Evolutionary conservation across 345 rosid species (phyloP), one percentile per base, ranked within the genome.

Genomic region (Pseudoturritis turrita): DNA sequence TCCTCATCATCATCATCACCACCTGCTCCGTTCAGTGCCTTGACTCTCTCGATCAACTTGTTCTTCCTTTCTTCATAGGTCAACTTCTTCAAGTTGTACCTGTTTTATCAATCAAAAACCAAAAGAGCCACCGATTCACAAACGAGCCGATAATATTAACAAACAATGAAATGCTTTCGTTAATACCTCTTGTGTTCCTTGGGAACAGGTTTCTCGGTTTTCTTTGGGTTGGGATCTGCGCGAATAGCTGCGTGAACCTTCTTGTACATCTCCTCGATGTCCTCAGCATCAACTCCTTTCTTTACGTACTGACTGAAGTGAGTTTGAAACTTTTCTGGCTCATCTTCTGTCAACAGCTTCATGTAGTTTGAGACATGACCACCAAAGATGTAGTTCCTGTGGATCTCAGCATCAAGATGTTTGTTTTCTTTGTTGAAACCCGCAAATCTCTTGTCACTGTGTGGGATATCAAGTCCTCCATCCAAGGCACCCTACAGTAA

Each of bases 81-180:
- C 17, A 90, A 78, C 76, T 88, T 92, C 88, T 86, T 92, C 82
- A 85, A 71, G 68, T 90, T 88, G 85, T 79, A 85, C 79, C 98
- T 90, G 83, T 83, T 51, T 22, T 8, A 61, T 39, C 19, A 49
- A 25, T 13, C n/a, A 7, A 54, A 40, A 28, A 11, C 14, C 22
- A n/a, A 54, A 15, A 62, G 39, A 72, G 76, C 45, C 10, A 19
- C 41, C 13, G 57, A 8, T 3, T 4, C 10, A 67, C 3, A 3
- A 11, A 67, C 17, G 0, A 33, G 21, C 8, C 13, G 33, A 7
- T 3, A 13, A 3, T 12, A 31, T 0, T 8, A 28, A 1, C 2
- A 28, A 7, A 4, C 1, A 15, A 7, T 33, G 19, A 45, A 6
- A 13, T 10, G 39, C 3, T 41, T 52, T 19, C 39, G 43, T 39